A percentile compares a stretch with the other conserved stretches of the same genome.
phyloP scores from a whole-genome alignment of 805 yeast genomes.

The Spathaspora passalidarum region DNA sequence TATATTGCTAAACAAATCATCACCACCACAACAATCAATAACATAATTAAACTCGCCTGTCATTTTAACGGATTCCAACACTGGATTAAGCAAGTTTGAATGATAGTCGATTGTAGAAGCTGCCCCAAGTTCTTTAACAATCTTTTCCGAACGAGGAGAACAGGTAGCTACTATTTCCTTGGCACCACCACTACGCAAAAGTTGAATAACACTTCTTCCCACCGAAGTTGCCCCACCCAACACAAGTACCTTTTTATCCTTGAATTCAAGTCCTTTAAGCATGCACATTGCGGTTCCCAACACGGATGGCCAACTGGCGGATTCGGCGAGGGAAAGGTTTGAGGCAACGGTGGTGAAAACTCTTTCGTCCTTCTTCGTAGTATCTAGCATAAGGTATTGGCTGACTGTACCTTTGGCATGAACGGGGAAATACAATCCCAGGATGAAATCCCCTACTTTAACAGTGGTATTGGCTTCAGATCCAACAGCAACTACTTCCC shows the following conservation, averaged over 20 bases:
- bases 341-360: slow-evolving; percentile 34
- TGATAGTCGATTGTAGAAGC: slow-evolving; percentile 57
- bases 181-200: slow-evolving; percentile 47
- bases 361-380: slow-evolving; percentile 15
- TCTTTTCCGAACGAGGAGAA: slow-evolving; percentile 45
- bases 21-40: slow-evolving; percentile 64
- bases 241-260: slow-evolving; percentile 51
- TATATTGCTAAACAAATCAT: slow-evolving; percentile 44
- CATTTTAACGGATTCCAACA: slow-evolving; percentile 30
- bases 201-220: slow-evolving; percentile 54
- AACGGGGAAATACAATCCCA: slow-evolving; percentile 19
- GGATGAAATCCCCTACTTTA: slow-evolving; percentile 27
- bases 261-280: slow-evolving; percentile 31
- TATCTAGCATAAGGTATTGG: slow-evolving; percentile 45
- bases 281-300: slow-evolving; percentile 58
- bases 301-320: slow-evolving; percentile 65
- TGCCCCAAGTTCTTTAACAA: slow-evolving; percentile 55
- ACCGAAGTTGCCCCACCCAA: slow-evolving; percentile 77
- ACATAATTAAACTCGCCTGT: slow-evolving; percentile 53
- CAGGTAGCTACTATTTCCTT: slow-evolving; percentile 55
- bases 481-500: slow-evolving; percentile 31
- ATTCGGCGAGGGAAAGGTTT: slow-evolving; percentile 47
- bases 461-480: slow-evolving; percentile 18
- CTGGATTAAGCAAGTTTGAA: slow-evolving; percentile 26
- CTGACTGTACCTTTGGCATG: slow-evolving; percentile 40